Evolutionary conservation across 371 early-diverging fungal genomes (phyloP).

Genomic region (Lichtheimia ornata): DNA sequence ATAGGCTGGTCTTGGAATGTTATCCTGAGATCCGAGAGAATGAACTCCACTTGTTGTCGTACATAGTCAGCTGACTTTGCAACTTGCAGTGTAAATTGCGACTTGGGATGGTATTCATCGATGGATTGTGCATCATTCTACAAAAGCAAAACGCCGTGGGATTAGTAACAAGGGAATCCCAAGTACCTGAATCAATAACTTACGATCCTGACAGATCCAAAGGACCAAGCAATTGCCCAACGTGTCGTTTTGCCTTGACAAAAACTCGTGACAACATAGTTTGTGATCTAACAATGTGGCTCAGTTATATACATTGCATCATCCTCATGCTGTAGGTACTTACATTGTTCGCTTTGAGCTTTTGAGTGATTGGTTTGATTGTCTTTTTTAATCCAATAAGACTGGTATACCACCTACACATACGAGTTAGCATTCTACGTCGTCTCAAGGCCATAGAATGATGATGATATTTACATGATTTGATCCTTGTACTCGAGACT

Average conservation of each 20-base stretch:
- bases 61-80: conserved; percentile 13
- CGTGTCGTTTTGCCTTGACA: conserved; percentile 59
- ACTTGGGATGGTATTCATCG: conserved; percentile 33
- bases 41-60: conserved; percentile 10
- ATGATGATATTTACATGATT: conserved; percentile 26
- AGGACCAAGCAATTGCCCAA: conserved; percentile 73
- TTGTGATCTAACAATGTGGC: conserved; percentile 27
- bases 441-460: background rate
- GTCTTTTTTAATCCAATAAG: conserved; percentile 62
- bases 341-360: conserved; percentile 37
- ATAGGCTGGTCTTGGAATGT: conserved; percentile 3
- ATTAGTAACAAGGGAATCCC: background rate
- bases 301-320: background rate
- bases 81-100: conserved; percentile 25
- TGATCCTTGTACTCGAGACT: conserved; percentile 40
- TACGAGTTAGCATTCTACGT: background rate
- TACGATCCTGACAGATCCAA: conserved; percentile 35
- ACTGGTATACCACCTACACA: conserved; percentile 63
- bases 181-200: conserved; percentile 2
- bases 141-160: too few relatives aligned
- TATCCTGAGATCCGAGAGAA: conserved; percentile 38
- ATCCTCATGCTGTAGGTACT: background rate
- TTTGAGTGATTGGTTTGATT: conserved; percentile 34
- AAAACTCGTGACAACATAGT: conserved; percentile 54
- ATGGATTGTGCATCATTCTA: conserved; percentile 18